Base-by-base conservation (phyloP, 208 protist species). In the Borovskyia barvae region DNA sequence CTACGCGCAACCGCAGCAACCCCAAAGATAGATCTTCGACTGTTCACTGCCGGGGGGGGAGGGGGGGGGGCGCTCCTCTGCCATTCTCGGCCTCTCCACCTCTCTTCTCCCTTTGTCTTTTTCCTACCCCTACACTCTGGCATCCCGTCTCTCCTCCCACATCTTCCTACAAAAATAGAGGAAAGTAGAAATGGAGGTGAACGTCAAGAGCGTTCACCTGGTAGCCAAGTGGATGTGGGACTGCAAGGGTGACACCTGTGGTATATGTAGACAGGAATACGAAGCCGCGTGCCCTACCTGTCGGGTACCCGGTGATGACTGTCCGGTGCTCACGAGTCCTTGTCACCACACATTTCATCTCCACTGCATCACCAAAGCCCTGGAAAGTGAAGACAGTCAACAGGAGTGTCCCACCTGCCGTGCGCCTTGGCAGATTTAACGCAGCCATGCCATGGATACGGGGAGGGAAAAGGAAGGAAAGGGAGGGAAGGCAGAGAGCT, bases 331-430 rank as follows among this genome's bases (percentile, higher is more conserved):
- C 11, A 99, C 97, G 75, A 97, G 97, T 24, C 77, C 86, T 26
- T 99, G 98, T 79, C 97, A 95, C 50, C 98, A 99, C 77, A 98
- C 97, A 7, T 99, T 99, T 85, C 98, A 99, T 79, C 97, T 99
- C 60, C 97, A 99, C 74, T 99, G 98, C 80, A 99, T 99, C 66
- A 98, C 97, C 6, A 75, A 91, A 19, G 99, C 97, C 87, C 37
- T 79, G 9, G 66, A 75, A 22, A 75, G 75, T 25, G 82, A 90
- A 28, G 75, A 72, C 19, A 80, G 73, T 6, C 72, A 74, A 49
- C 53, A 73, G n/a, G 59, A 60, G 24, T 95, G 89, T 47, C 89
- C 89, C 5, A 92, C 90, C 59, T 95, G 89, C 50, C 80, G 89
- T 14, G 69, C 80, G 61, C 61, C 78, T 32, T 95, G 89, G 89